These are phyloP conservation scores for Aspergillus clavatus DNA, from an alignment of 2,329 filamentous ascomycete genomes.

Conservation along the genomic window DNA sequence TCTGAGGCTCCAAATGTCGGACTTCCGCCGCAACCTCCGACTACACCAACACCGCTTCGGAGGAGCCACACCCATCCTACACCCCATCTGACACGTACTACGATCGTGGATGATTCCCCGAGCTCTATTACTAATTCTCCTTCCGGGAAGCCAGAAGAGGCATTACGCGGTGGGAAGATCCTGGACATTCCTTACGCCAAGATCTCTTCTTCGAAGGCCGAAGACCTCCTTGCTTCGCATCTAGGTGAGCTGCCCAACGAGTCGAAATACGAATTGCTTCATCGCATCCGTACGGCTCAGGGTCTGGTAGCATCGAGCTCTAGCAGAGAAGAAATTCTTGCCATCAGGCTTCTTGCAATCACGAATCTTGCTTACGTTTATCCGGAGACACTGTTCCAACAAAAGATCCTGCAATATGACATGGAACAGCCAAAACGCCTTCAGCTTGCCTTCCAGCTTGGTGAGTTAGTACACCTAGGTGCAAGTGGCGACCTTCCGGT, in stretches of 20 bases:
- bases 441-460: constrained; percentile 87
- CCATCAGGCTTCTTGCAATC: constrained; percentile 77
- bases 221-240: constrained; percentile 36
- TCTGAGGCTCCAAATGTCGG: constrained; percentile 28
- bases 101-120: constrained; percentile 45
- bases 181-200: constrained; percentile 59
- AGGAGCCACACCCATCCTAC: constrained; percentile 60
- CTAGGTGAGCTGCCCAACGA: constrained; percentile 65
- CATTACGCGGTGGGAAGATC: constrained; percentile 45
- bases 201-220: constrained; percentile 36
- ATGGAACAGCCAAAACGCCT: constrained; percentile 81
- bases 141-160: constrained; percentile 32
- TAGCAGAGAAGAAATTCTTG: constrained; percentile 69
- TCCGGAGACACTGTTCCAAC: constrained; percentile 73
- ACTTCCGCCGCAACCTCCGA: constrained; percentile 48
- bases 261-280: constrained; percentile 76
- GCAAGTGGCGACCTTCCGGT: constrained; percentile 63
- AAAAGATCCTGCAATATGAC: constrained; percentile 82
- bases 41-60: constrained; percentile 71
- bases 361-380: constrained; percentile 90
- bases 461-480: constrained; percentile 82
- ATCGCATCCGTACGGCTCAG: constrained; percentile 77
- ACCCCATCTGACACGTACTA: constrained; percentile 47
- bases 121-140: constrained; percentile 45
- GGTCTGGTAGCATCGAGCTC: constrained; percentile 64